Evolutionary conservation across 441 rosid genomes (phyloP), one percentile per base, ranked within the genome.

Genomic region (Croton setiger): DNA sequence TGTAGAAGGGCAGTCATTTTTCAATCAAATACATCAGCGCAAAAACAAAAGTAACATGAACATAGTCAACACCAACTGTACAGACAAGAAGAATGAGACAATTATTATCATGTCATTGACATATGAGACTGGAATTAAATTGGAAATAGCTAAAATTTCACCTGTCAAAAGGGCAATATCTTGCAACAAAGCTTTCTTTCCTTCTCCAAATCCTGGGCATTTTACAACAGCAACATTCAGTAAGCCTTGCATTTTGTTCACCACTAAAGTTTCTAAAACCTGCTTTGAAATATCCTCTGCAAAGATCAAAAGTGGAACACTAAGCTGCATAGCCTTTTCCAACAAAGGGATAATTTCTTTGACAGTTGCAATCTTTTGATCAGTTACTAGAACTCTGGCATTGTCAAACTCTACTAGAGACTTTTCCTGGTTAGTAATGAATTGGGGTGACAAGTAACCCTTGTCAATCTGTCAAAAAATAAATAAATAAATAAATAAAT

Each of bases 161-260:
- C 97, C 96, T 85, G 98, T 89, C 96, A 91, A 79, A 72, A 91
- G 87, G 68, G 96, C 97, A 79, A 93, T 87, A 74, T 93, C 97
- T 83, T 91, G 98, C 84, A 91, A 83, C 64, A 88, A 59, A 72
- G 93, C 95, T 81, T 91, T 93, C 81, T 87, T 90, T 18, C 92
- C 88, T 51, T 88, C 95, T 72, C 82, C 83, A 86, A 83, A 75
- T 64, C 97, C 98, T 3, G 98, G 98, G 78, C 97, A 90, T 75
- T 87, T 85, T 60, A 93, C 90, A 60, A 83, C 96, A 68, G 93
- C 98, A 70, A 89, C 96, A 75, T 85, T 89, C 69, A 93, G 77
- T 64, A 88, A 61, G 70, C 98, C 93, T 76, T 80, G 84, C 78
- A 71, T 84, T 85, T 85, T 91, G 78, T 93, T 93, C 75, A 87